Base-by-base conservation (phyloP, 2,329 filamentous ascomycete species). In the Intubia oerlemansii region DNA sequence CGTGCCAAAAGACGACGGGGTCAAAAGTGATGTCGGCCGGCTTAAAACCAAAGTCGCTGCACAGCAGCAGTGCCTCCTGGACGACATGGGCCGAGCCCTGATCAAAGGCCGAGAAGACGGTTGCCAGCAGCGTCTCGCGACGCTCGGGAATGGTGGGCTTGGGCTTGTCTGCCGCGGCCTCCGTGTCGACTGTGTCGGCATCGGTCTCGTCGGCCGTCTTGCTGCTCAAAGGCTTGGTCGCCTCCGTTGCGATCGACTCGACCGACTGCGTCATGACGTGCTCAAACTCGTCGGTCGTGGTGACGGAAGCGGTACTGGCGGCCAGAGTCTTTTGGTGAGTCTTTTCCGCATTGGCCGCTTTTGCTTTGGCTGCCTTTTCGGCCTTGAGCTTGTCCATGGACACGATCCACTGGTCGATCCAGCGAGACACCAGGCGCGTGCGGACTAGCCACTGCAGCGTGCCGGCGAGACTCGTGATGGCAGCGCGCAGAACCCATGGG, bases 381-480 rank as follows among this genome's bases (percentile, higher is more conserved):
- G 59, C 62, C 44, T 41, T 38, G 6, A 55, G 56, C 17, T 61
- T 59, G 46, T 59, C 62, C 44, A 61, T 57, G 19, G 16, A 22
- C 29, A 39, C 30, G 12, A 48, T 29, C 34, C 38, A 41, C 11
- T 35, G 27, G 30, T 47, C 42, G 4, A 49, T 28, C 29, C 37
- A 29, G 15, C 34, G 33, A 2, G 32, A 34, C 12, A 40, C 38
- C 23, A 35, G 19, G 4, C 32, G 24, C 4, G 40, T 38, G 6
- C 31, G 27, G 10, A 41, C 27, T 10, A 47, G 20, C 34, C 39
- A 32, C 22, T 36, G 32, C 2, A 36, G 35, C 10, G 39, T 35
- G 18, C 39, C 38, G 2, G 44, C 29, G 11, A 44, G 9, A 4
- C 35, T 21, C 13, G 35, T 30, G 2, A 43, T 21, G 0, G 42